Evolutionary conservation across 2,329 filamentous ascomycete species (phyloP), one percentile per base, ranked within the genome.

Genomic region (Raffaelea albimanens): DNA sequence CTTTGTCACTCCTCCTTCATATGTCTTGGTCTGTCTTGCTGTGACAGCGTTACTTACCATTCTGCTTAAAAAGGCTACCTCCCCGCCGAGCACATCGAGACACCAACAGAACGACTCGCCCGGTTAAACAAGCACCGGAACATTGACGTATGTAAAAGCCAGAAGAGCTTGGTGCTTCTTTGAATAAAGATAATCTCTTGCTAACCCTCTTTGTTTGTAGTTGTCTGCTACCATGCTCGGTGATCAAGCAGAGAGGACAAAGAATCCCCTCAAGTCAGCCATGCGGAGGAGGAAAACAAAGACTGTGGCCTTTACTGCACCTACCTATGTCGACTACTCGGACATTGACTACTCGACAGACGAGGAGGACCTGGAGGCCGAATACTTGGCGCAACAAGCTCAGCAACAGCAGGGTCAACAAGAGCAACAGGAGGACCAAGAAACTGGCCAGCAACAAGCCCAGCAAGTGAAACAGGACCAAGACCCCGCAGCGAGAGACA

Each of bases 51-150:
- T 7, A 29, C 13, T 29, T 29, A 7, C 25, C 13, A 7, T 29
- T 29, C 29, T 8, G 23, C 51, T 52, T n/a, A 44, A 22, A 19
- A 52, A 95, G 91, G 91, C 40, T 98, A 98, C 61, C 72, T 98
- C 47, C 93, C 93, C 44, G 93, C 93, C 43, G 93, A 98, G 65
- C 93, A 98, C 63, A 98, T 98, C 55, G 93, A 98, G 64, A 98
- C 93, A 9, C 93, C 93, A 2, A 96, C 91, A 16, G 93, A 98
- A 71, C 79, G 93, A 61, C 68, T 98, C 52, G 93, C 93, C 41
- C 82, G 93, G 54, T 68, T 97, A 54, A 98, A 98, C 67, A 98
- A 98, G 67, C 93, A 98, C 67, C 81, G 93, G 61, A 98, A 98
- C 61, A 90, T 97, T 58, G 93, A 98, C 70, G 89, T 95, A 78